Evolutionary conservation across 306 rosid genomes (phyloP).

Genomic region (Delonix regia): DNA sequence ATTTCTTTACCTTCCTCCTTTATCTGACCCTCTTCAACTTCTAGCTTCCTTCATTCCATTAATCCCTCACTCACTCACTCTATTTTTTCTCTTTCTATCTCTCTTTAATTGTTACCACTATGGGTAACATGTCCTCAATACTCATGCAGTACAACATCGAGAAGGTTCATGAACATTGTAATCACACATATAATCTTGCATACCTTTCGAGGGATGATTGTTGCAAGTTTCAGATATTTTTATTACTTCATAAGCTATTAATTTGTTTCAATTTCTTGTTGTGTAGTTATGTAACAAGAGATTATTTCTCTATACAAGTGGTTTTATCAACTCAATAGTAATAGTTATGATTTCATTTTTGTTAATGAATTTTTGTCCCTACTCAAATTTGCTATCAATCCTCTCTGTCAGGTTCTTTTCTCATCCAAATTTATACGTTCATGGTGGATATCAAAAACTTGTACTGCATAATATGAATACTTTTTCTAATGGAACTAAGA

Average conservation of each 20-base stretch:
- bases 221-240: neutral
- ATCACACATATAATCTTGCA: slow-evolving; percentile 50
- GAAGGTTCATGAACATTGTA: slow-evolving; percentile 71
- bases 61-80: neutral
- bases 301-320: slow-evolving; percentile 73
- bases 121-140: slow-evolving; percentile 87
- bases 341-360: slow-evolving; percentile 69
- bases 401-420: slow-evolving; percentile 67
- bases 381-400: slow-evolving; percentile 82
- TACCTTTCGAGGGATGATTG: neutral
- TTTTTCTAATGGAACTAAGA: neutral
- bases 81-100: neutral
- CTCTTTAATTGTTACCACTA: slow-evolving; percentile 36
- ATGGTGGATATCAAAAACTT: too few species aligned
- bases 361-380: slow-evolving; percentile 79
- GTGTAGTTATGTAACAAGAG: slow-evolving; percentile 76
- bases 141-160: slow-evolving; percentile 92
- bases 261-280: neutral
- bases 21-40: neutral
- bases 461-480: too few species aligned
- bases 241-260: neutral
- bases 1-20: neutral
- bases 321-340: slow-evolving; percentile 86
- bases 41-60: neutral
- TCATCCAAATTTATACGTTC: neutral